Base-by-base conservation (phyloP, 2,329 filamentous ascomycete species). In the Myriosclerotinia duriaeana region DNA sequence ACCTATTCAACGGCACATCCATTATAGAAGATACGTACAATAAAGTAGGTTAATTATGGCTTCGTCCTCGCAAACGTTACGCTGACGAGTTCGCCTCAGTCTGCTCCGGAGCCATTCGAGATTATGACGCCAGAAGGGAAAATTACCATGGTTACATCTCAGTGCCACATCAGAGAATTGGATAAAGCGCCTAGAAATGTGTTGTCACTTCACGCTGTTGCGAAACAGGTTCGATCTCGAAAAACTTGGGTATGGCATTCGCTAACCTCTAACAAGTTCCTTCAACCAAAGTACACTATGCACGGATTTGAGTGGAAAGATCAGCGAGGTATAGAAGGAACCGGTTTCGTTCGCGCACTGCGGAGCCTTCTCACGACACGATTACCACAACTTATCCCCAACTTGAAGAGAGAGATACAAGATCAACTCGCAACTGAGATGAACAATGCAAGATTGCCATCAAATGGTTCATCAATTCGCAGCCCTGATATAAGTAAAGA, bases 221-320 rank as follows among this genome's bases (percentile, higher is more conserved):
- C 67, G 40, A 68, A 68, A 62, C 44, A 68, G 42, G 66, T 68
- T 40, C n/a, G 26, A 34, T 34, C 20, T n/a, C n/a, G 7, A n/a
- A 44, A 38, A n/a, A 6, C 22, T 44, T 15, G 14, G 38, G 9
- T 26, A 26, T 2, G 44, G 44, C 36, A 26, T 15, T 11, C 22
- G 17, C 17, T 64, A 66, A 56, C 53, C 38, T n/a, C 15, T 7
- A 7, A 50, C 22, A 12, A 68, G 67, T 61, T 69, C 26, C 54
- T 69, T 48, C 65, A 67, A 20, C 65, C 67, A 40, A 54, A 52
- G n/a, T 64, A 69, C 48, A 69, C 67, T 30, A 69, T 69, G 67
- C 30, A 64, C n/a, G 65, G 65, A 48, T 66, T 68, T 36, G 59
- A 60, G 26, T 69, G 67, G 67, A 60, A 61, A 22, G 61, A 69